Conservation (phyloP, 176 grass and related monocot genomes). For the Thalia dealbata region DNA sequence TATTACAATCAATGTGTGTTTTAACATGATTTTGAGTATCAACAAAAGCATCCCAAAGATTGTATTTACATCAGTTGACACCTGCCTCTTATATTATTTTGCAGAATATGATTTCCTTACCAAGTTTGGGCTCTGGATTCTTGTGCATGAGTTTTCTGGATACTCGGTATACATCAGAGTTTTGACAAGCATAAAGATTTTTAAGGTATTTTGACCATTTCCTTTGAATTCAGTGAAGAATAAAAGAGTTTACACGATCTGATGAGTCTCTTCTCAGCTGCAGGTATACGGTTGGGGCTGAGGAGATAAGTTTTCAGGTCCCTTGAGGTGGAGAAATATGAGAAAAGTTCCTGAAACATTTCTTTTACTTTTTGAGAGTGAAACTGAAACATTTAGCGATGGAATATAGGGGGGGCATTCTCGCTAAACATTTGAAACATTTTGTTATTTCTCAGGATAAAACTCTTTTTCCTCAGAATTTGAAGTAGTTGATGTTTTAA, state of each 20-base stretch:
- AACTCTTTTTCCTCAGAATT: neutral
- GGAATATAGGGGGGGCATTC: neutral
- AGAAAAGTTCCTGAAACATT: neutral
- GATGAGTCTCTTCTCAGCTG: neutral
- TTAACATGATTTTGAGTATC: neutral
- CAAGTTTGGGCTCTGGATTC: neutral
- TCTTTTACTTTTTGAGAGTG: neutral
- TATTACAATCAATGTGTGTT: conserved; percentile 15
- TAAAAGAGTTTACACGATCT: neutral
- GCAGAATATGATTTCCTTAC: neutral
- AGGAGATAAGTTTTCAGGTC: conserved; percentile 6
- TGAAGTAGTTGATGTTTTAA: neutral
- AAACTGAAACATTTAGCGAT: neutral
- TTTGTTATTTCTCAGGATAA: neutral
- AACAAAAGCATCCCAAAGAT: neutral
- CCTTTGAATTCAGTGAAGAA: neutral
- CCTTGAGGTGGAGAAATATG: conserved; percentile 7
- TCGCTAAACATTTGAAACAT: neutral
- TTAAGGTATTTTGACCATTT: neutral
- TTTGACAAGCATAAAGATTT: neutral
- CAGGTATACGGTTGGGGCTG: conserved; percentile 12
- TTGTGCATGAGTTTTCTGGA: conserved; percentile 6
- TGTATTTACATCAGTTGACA: neutral
- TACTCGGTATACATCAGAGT: neutral
- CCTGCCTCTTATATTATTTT: neutral